Base-by-base conservation (phyloP, 139 green algal species). In the Ettlia oleoabundans region DNA sequence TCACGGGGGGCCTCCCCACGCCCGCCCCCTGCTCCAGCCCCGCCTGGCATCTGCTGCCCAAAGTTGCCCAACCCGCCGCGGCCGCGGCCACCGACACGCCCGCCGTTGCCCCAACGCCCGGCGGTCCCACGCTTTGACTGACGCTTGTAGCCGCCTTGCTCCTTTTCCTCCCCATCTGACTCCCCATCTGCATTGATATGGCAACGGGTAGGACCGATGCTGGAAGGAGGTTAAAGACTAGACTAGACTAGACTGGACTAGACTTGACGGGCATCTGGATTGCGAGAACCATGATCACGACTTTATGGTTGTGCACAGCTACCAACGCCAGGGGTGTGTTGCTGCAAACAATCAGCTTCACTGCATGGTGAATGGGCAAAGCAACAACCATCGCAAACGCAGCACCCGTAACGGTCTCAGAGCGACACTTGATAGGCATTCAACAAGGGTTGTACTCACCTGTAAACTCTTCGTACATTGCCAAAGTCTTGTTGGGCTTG, bases 401-500 rank as follows among this genome's bases (percentile, higher is more conserved):
- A n/a, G n/a, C n/a, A n/a, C n/a, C n/a, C n/a, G n/a, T n/a, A n/a
- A n/a, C n/a, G n/a, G 19, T 6, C 58, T n/a, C 21, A 9, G 10
- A 66, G 58, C 21, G 58, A 30, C 21, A 28, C 63, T 42, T n/a
- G 5, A 41, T 21, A 41, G 18, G n/a, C n/a, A 13, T n/a, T 7
- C 30, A 40, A 21, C 26, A 10, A n/a, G 58, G 21, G 6, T 2
- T 1, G 5, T 2, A 33, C 75, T 6, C 30, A 82, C 76, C 61
- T 73, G 76, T 47, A 37, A 80, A 70, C 38, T 80, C 74, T 37
- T 63, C 74, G 58, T 80, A 80, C 55, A 80, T 80, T 28, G 61
- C 37, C 55, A 80, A 38, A 9, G 28, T n/a, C 28, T 82, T 82
- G 76, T 33, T 82, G 62, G 76, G 76, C 76, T 82, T 82, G 76